phyloP scores from a whole-genome alignment of 2,329 filamentous ascomycete genomes.

The Aureobasidium sp. region DNA sequence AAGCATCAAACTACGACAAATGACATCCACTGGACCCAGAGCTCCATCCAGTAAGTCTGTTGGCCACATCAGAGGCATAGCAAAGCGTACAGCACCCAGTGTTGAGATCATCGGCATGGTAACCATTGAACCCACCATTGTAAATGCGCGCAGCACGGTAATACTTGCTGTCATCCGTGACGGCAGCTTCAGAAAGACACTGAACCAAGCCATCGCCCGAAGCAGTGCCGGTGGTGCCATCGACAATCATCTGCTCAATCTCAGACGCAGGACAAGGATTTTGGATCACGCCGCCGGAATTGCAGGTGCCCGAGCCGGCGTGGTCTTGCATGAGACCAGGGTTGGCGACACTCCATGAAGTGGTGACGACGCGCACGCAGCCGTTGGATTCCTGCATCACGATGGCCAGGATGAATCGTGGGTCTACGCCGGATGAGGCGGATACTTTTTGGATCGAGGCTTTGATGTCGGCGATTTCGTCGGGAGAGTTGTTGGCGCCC shows the following conservation, averaged over 20 bases:
- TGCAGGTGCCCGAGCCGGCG: constrained; percentile 34
- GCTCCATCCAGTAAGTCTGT: constrained; percentile 39
- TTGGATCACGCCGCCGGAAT: constrained; percentile 27
- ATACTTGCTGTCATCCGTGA: constrained; percentile 32
- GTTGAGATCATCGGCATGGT: constrained; percentile 33
- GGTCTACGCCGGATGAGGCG: constrained; percentile 28
- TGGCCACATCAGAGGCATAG: constrained; percentile 48
- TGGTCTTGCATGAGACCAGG: constrained; percentile 44
- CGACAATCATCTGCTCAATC: constrained; percentile 37
- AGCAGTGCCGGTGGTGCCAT: constrained; percentile 38
- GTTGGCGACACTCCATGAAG: constrained; percentile 35
- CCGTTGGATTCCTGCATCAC: constrained; percentile 43
- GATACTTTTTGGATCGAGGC: constrained; percentile 29
- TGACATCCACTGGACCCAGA: constrained; percentile 9
- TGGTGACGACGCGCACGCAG: constrained; percentile 40
- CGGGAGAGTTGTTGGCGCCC: constrained; percentile 32
- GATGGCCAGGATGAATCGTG: constrained; percentile 39
- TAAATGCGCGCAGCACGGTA: constrained; percentile 45
- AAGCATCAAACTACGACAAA: not conserved
- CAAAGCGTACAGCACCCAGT: constrained; percentile 44
- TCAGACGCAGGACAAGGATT: constrained; percentile 34
- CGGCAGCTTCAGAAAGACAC: constrained; percentile 26
- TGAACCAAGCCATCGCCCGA: constrained; percentile 39
- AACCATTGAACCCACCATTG: constrained; percentile 39
- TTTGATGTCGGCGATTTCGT: constrained; percentile 34